Conservation (phyloP, 2,329 filamentous ascomycete genomes). For the Cercospora zeae-maydis region DNA sequence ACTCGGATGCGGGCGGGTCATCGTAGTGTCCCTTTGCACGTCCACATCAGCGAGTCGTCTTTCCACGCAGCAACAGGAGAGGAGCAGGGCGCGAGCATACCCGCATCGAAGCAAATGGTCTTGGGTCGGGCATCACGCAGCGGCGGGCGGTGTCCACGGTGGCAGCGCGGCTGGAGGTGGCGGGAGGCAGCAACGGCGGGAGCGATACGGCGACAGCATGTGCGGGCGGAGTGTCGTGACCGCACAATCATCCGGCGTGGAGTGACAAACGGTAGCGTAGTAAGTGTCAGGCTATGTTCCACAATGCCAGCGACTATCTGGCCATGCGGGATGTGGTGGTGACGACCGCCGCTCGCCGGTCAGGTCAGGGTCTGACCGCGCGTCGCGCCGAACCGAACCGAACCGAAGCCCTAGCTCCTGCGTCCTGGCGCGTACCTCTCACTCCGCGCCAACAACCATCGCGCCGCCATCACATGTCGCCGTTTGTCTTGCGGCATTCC, state of each 20-base stretch:
- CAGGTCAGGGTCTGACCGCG: background rate
- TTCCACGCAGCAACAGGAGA: background rate
- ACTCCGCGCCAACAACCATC: background rate
- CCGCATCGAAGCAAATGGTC: slow-evolving; percentile 22
- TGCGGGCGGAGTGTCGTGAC: background rate
- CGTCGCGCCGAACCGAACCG: background rate
- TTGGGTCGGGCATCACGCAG: slow-evolving; percentile 23
- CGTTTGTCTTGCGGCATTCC: background rate
- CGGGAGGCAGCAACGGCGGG: background rate
- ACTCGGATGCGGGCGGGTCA: slow-evolving; percentile 42
- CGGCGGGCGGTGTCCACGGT: slow-evolving; percentile 2
- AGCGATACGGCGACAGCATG: background rate
- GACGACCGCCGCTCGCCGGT: background rate
- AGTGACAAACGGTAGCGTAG: too few relatives aligned
- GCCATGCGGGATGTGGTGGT: background rate
- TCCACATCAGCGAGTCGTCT: slow-evolving; percentile 17
- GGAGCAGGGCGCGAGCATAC: slow-evolving; percentile 18
- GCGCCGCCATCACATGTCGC: background rate
- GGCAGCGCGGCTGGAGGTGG: background rate
- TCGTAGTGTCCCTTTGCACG: slow-evolving; percentile 41
- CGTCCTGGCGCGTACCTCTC: background rate
- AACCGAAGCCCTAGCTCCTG: background rate
- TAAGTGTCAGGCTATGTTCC: background rate
- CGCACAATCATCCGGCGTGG: background rate
- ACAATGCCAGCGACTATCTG: background rate